Base-by-base conservation (phyloP, 441 rosid species). In the Erodium texanum region DNA sequence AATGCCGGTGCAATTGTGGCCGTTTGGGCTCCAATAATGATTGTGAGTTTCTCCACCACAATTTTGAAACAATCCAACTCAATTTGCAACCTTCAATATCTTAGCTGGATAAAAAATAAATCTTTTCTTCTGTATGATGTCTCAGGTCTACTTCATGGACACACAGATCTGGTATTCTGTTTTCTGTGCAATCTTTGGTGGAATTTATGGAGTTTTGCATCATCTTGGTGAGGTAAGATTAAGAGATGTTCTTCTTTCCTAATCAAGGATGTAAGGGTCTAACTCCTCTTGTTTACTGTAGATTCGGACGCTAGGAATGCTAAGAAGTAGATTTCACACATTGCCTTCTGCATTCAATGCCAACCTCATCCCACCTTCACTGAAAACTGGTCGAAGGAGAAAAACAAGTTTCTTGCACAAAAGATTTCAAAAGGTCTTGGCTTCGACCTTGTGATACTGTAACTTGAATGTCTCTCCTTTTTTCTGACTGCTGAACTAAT, bases 151-250 rank as follows among this genome's bases (percentile, higher is more conserved):
- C 78, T 94, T 94, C 78, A 94, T 94, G 99, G 99, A 94, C 77
- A 83, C 97, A 32, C 99, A 95, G 75, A 95, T 95, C 34, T 95
- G 99, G 99, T 95, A 95, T 85, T 95, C 98, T 76, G 99, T 95
- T 71, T 95, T 85, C 82, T 88, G 97, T 76, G 83, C 95, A 12
- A 81, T 95, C 56, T 87, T 85, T 70, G 97, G 99, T 70, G 99
- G 99, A 71, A 73, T 94, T 76, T 92, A 92, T 75, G 99, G 99
- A 75, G 91, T 94, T 79, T 78, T 94, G 73, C 90, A 90, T 81
- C 99, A 92, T 82, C 99, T 94, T 81, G 99, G 98, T 41, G 98
- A 94, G 94, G 99, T 94, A 86, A 78, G 79, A 67, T 64, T 14
- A 45, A 45, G 54, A 14, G 5, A 43, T 19, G 29, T 64, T 67